These are phyloP conservation scores for Phytophthora constricta DNA, from an alignment of 352 stramenopile genomes.

Conservation along the genomic window DNA sequence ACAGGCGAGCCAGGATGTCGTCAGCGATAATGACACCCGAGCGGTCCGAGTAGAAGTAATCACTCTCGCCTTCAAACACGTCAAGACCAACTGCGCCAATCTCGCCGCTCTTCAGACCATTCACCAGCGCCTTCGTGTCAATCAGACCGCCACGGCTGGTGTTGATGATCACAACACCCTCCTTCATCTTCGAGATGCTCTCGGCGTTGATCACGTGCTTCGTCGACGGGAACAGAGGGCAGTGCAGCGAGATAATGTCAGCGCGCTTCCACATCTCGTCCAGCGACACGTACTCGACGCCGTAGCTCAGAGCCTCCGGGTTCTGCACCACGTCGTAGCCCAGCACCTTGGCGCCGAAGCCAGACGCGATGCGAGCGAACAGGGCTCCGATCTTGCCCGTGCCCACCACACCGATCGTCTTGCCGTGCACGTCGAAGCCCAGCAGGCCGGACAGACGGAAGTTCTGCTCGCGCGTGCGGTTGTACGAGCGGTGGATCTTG, in stretches of 20 bases:
- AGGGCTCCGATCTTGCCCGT: conserved; percentile 42
- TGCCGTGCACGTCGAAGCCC: conserved; percentile 63
- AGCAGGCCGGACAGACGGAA: conserved; percentile 55
- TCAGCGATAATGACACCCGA: conserved; percentile 4
- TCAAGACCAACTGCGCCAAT: conserved; percentile 81
- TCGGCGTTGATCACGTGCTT: conserved; percentile 84
- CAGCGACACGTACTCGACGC: conserved; percentile 37
- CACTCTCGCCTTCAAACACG: conserved; percentile 75
- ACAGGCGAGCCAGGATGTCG: conserved; percentile 67
- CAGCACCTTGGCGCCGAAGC: conserved; percentile 47
- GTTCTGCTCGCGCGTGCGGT: conserved; percentile 67
- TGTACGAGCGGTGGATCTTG: conserved; percentile 66
- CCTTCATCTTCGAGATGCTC: conserved; percentile 83
- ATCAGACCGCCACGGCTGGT: conserved; percentile 83
- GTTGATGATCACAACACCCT: conserved; percentile 89
- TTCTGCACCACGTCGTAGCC: conserved; percentile 65
- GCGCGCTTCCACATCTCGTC: conserved; percentile 59
- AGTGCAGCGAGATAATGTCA: conserved; percentile 89
- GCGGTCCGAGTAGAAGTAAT: background rate
- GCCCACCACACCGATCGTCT: conserved; percentile 63
- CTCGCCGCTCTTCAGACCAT: conserved; percentile 71
- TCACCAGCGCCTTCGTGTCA: conserved; percentile 78
- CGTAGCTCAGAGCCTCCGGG: conserved; percentile 32
- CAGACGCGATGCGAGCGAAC: conserved; percentile 44
- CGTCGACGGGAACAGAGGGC: conserved; percentile 75